Percentiles rank a stretch among this genome's conserved stretches.
Conservation (phyloP, 2,329 filamentous ascomycete genomes). For the Ramularia endophylla region DNA sequence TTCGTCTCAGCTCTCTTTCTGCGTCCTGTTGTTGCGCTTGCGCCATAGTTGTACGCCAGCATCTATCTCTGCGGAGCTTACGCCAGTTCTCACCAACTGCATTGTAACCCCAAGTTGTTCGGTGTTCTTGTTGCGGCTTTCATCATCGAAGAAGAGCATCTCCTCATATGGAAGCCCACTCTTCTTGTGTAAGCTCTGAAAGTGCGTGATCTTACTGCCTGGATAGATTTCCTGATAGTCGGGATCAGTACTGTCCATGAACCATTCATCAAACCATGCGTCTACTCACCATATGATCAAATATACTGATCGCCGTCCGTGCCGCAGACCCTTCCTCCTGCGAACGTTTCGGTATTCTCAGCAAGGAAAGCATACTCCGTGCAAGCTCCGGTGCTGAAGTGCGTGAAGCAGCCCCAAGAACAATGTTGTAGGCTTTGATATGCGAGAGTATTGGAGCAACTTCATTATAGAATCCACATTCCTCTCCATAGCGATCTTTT, state of each 20-base stretch:
- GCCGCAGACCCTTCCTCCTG: constrained; percentile 4
- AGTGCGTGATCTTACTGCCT: constrained; percentile 78
- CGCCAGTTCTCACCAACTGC: constrained; percentile 72
- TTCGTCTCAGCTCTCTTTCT: constrained; percentile 15
- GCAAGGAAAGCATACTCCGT: constrained; percentile 68
- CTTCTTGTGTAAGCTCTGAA: constrained; percentile 63
- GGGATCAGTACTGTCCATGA: constrained; percentile 22
- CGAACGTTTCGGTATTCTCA: constrained; percentile 58
- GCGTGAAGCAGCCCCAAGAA: constrained; percentile 70
- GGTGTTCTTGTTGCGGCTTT: constrained; percentile 78
- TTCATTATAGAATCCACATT: constrained; percentile 43
- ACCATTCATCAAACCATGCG: too few relatives aligned
- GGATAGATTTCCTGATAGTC: constrained; percentile 61
- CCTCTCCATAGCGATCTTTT: constrained; percentile 46
- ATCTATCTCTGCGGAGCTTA: constrained; percentile 71
- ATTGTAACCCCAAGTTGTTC: constrained; percentile 76
- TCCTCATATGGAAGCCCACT: constrained; percentile 70
- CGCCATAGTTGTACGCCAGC: constrained; percentile 77
- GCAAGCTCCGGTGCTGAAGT: constrained; percentile 76
- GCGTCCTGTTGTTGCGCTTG: constrained; percentile 53
- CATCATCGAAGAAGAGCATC: constrained; percentile 96
- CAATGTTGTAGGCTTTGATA: constrained; percentile 49
- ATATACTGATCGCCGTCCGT: constrained; percentile 37
- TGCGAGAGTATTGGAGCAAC: constrained; percentile 48
- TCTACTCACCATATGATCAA: constrained; percentile 27